Base-by-base conservation (phyloP, 2,329 filamentous ascomycete genomes). In the Sclerotinia glacialis region DNA sequence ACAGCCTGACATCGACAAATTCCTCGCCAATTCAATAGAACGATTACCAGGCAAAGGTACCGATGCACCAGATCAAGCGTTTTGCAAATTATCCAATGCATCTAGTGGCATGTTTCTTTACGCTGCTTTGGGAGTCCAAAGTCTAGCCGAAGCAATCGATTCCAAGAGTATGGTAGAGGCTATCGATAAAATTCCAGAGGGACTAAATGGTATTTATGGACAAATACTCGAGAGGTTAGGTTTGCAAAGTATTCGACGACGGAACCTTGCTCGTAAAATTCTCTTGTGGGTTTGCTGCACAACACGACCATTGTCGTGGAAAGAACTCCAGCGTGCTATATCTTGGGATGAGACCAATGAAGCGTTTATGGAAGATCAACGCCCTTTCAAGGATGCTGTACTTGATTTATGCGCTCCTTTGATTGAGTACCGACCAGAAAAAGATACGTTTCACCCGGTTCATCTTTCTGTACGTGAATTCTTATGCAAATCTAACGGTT, bases 61-160 rank as follows among this genome's bases (percentile, higher is more conserved):
- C 26, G 26, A 11, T 2, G 23, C n/a, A 14, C 64, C 60, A 26
- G 47, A 61, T 1, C 56, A 50, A 52, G 64, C 64, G 14, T 65
- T 65, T 21, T 46, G 37, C 2, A 65, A 60, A 18, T 26, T 65
- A 7, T 65, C 64, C 3, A 49, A 61, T 26, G 21, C 54, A 3
- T 55, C 54, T 16, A 21, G 49, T 53, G 64, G 64, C 26, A 65
- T 65, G 64, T 65, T 65, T 37, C 21, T 65, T 14, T 65, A 60
- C 28, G 64, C 64, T 9, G 18, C 37, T 12, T 40, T 65, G 5
- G 64, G 64, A 23, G 34, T 65, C 2, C 64, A 53, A 61, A 61
- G 47, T 16, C 37, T 65, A 28, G 47, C 44, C 5, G 54, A 65
- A 60, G 64, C 64, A 5, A 46, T 65, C 8, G 64, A 65, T 31